Evolutionary conservation across 176 grass and related monocot species (phyloP).

Genomic region (Lolium multiflorum): DNA sequence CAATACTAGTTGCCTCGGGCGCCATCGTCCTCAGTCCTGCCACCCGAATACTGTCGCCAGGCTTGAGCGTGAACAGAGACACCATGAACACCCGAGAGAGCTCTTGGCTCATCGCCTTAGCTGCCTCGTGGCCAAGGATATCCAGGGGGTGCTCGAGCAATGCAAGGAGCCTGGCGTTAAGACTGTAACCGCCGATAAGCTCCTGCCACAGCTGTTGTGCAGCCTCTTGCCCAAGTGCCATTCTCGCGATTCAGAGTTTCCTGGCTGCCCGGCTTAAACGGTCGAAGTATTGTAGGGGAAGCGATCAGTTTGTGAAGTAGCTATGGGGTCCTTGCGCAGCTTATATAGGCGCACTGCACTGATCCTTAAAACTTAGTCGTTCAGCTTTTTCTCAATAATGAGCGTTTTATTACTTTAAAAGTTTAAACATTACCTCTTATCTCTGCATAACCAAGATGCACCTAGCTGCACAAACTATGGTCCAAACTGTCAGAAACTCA

Average conservation of each 20-base stretch:
- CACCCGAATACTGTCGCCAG: background rate
- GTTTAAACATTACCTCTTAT: too few species aligned
- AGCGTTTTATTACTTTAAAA: too few species aligned
- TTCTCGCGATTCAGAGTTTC: background rate
- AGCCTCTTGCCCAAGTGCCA: constrained; percentile 37
- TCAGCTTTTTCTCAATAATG: background rate
- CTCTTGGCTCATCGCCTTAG: constrained; percentile 28
- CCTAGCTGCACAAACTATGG: too few species aligned
- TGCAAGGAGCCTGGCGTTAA: constrained; percentile 25
- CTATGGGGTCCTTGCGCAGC: background rate
- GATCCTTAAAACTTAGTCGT: background rate
- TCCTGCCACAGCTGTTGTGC: constrained; percentile 16
- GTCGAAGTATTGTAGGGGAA: background rate
- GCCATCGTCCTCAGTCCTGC: background rate
- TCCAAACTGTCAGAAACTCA: too few species aligned
- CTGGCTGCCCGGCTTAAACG: background rate
- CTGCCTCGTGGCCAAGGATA: constrained; percentile 17
- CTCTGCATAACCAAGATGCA: too few species aligned
- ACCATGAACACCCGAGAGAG: constrained; percentile 47
- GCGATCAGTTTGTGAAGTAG: background rate
- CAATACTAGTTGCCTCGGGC: background rate
- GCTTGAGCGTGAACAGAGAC: constrained; percentile 43
- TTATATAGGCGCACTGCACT: constrained; percentile 31
- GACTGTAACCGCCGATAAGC: constrained; percentile 41
- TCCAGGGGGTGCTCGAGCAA: constrained; percentile 44